Conservation (phyloP, 805 yeast species). For the Komagataella kurtzmanii region DNA sequence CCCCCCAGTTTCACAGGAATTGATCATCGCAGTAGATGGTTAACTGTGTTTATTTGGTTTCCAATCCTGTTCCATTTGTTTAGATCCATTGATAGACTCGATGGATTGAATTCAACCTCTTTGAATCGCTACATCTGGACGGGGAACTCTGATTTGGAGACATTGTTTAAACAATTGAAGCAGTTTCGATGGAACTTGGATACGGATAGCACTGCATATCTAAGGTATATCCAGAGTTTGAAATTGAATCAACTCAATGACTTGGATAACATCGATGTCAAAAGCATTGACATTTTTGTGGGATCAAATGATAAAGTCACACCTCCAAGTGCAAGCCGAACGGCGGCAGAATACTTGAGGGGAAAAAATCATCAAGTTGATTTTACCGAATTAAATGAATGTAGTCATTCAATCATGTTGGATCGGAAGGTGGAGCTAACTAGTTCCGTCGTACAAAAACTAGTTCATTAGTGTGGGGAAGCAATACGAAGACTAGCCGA, state of each 20-base stretch:
- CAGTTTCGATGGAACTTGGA: constrained; percentile 67
- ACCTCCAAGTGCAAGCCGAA: constrained; percentile 1
- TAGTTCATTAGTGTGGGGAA: background rate
- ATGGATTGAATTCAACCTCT: constrained; percentile 47
- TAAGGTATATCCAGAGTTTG: constrained; percentile 40
- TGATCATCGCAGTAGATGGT: constrained; percentile 3
- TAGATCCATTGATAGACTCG: constrained; percentile 45
- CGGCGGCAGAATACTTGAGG: background rate
- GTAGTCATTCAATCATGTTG: constrained; percentile 1
- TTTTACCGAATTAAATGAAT: background rate
- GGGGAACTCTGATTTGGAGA: background rate
- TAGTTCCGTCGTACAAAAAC: background rate
- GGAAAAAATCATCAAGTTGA: background rate
- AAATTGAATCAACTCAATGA: constrained; percentile 27
- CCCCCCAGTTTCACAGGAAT: constrained; percentile 23
- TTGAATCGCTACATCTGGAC: constrained; percentile 28
- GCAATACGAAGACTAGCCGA: background rate
- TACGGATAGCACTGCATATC: constrained; percentile 36
- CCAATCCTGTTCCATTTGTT: constrained; percentile 40
- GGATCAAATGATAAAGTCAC: constrained; percentile 48
- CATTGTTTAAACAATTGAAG: constrained; percentile 28
- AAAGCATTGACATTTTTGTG: constrained; percentile 37
- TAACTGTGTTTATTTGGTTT: constrained; percentile 20
- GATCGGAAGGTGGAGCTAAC: background rate
- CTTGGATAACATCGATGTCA: constrained; percentile 24